Conservation (phyloP, 163 green algal genomes). For the Scenedesmus sp. region DNA sequence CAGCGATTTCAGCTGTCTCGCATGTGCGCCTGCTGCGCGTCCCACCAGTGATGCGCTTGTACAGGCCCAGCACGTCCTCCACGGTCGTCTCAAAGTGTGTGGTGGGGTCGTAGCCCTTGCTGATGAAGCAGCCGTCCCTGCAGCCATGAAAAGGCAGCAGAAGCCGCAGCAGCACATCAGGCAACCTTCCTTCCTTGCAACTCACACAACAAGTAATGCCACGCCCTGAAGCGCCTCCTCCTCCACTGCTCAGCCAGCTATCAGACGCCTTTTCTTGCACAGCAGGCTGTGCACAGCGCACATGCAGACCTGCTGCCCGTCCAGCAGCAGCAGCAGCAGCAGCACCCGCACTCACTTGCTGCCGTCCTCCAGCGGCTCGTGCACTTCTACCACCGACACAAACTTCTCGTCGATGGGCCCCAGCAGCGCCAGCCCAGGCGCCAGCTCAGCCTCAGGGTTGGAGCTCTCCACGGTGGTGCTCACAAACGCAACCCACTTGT, state of each 20-base stretch:
- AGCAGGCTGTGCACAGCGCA: too few species aligned
- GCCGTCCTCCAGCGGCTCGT: conserved; percentile 86
- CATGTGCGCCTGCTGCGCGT: not conserved
- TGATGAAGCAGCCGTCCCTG: conserved; percentile 93
- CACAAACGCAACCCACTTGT: conserved; percentile 99
- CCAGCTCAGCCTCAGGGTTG: conserved; percentile 81
- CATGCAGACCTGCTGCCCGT: not conserved
- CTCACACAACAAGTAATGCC: not conserved
- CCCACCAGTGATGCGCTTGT: conserved; percentile 90
- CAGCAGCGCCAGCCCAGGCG: conserved; percentile 92
- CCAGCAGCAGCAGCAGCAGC: not conserved
- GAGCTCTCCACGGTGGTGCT: conserved; percentile 94
- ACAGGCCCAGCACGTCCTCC: conserved; percentile 97
- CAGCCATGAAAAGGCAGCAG: not conserved
- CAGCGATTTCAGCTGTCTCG: not conserved
- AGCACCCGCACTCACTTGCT: conserved; percentile 54
- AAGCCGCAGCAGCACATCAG: not conserved
- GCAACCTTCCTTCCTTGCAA: not conserved
- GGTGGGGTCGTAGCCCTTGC: conserved; percentile 96
- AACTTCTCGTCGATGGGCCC: conserved; percentile 96
- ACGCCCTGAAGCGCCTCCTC: too few species aligned
- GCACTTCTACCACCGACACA: conserved; percentile 90
- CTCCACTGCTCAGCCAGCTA: too few species aligned
- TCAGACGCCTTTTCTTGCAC: too few species aligned
- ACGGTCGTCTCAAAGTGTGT: conserved; percentile 99